Evolutionary conservation across 306 rosid species (phyloP).

Genomic region (Argentina anserina): DNA sequence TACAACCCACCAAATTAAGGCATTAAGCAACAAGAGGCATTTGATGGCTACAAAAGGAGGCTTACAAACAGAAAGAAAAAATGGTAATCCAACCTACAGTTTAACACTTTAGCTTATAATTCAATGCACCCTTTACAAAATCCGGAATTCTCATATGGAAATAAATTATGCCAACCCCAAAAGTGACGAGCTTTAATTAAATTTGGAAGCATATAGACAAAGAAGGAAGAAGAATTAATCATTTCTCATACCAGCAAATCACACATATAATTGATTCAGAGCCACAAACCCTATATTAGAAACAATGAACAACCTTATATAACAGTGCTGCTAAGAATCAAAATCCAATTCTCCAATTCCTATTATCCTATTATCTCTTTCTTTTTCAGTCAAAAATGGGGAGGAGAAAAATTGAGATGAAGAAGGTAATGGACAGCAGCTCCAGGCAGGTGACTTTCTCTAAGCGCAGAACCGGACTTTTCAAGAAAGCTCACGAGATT

Average conservation of each 20-base stretch:
- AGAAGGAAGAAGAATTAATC: slow-evolving; percentile 21
- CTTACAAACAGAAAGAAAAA: background rate
- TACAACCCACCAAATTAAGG: background rate
- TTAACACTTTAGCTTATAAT: slow-evolving; percentile 5
- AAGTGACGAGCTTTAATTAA: slow-evolving; percentile 2
- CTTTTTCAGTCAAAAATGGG: slow-evolving; percentile 18
- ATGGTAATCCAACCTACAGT: slow-evolving; percentile 9
- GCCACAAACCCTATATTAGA: slow-evolving; percentile 35
- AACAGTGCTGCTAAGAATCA: background rate
- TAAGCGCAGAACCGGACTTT: slow-evolving; percentile 52
- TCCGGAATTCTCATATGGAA: background rate
- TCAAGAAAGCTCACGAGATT: slow-evolving; percentile 60
- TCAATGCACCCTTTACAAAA: slow-evolving; percentile 14
- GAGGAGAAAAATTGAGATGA: slow-evolving; percentile 44
- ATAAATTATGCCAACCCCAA: slow-evolving; percentile 17
- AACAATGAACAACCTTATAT: slow-evolving; percentile 13
- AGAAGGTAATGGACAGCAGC: slow-evolving; percentile 30
- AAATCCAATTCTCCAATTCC: background rate
- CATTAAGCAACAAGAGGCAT: background rate
- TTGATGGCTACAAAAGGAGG: background rate
- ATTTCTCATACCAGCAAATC: slow-evolving; percentile 11
- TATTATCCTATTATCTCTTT: background rate
- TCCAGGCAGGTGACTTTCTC: slow-evolving; percentile 50
- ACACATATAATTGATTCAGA: background rate
- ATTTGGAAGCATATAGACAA: slow-evolving; percentile 3